phyloP scores from a whole-genome alignment of 2,329 filamentous ascomycete genomes.

The Xylaria multiplex region DNA sequence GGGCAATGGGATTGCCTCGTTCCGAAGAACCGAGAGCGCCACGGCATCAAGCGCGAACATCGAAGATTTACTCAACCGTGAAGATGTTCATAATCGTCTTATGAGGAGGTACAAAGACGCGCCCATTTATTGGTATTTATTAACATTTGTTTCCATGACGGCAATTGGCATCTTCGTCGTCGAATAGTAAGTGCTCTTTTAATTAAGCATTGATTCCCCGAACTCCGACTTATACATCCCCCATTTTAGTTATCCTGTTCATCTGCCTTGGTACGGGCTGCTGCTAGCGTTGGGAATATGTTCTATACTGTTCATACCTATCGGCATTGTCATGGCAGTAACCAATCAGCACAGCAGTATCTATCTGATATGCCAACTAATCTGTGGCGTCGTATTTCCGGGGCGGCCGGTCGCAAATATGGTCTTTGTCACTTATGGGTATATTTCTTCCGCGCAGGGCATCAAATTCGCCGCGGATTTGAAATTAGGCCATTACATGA shows the following conservation, averaged over 20 bases:
- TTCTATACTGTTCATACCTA: constrained; percentile 85
- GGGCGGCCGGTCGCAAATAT: constrained; percentile 90
- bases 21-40: constrained; percentile 37
- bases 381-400: constrained; percentile 83
- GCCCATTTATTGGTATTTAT: constrained; percentile 81
- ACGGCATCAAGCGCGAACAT: constrained; percentile 53
- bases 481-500: constrained; percentile 90
- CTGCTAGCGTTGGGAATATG: constrained; percentile 82
- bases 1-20: constrained; percentile 39
- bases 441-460: constrained; percentile 87
- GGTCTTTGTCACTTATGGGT: constrained; percentile 92
- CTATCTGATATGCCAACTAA: constrained; percentile 85
- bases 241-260: constrained; percentile 74
- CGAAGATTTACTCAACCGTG: constrained; percentile 71
- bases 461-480: constrained; percentile 90
- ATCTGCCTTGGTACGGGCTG: constrained; percentile 87
- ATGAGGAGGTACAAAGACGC: constrained; percentile 87
- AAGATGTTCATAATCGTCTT: constrained; percentile 85
- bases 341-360: constrained; percentile 90
- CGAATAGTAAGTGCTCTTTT: constrained; percentile 71
- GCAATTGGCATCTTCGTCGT: constrained; percentile 84
- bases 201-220: not conserved
- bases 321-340: constrained; percentile 92
- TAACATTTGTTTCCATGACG: constrained; percentile 79
- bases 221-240: constrained; percentile 34